Evolutionary conservation across 1,284 basidiomycete genomes (phyloP).

Genomic region (Lignosus rhinocerotis): DNA sequence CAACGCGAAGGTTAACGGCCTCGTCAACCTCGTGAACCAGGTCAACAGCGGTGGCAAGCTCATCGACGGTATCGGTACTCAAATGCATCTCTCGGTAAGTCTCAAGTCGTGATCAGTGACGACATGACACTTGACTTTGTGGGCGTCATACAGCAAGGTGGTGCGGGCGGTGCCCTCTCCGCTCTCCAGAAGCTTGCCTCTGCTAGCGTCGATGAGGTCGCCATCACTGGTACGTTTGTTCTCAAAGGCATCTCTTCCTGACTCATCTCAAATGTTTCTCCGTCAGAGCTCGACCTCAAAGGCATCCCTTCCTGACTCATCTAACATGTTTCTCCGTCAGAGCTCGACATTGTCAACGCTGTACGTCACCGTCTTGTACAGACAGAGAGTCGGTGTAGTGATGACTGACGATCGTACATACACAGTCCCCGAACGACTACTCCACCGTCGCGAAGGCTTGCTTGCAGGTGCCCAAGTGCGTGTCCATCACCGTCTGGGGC

Average conservation of each 20-base stretch:
- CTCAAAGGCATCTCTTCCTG: not conserved
- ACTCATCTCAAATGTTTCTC: not conserved
- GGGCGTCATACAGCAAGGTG: conserved; percentile 29
- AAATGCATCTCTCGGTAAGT: conserved; percentile 34
- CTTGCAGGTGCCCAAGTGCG: conserved; percentile 42
- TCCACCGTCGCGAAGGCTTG: conserved; percentile 48
- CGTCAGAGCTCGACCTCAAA: conserved; percentile 25
- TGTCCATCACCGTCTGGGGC: conserved; percentile 51
- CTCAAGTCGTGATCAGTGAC: not conserved
- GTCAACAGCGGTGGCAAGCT: conserved; percentile 31
- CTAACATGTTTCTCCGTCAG: conserved; percentile 7
- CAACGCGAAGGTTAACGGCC: conserved; percentile 32
- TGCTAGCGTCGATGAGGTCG: conserved; percentile 45
- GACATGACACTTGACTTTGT: not conserved
- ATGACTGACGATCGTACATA: too few species aligned
- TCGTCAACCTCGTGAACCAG: conserved; percentile 36
- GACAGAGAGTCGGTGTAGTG: too few species aligned
- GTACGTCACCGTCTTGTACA: conserved; percentile 8
- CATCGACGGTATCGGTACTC: conserved; percentile 40
- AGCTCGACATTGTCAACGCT: conserved; percentile 32
- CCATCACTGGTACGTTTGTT: conserved; percentile 40
- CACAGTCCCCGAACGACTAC: conserved; percentile 41
- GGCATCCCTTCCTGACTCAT: not conserved
- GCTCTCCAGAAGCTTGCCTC: conserved; percentile 38
- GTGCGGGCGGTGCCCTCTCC: conserved; percentile 40